Evolutionary conservation across 2,329 filamentous ascomycete species (phyloP), one percentile per base, ranked within the genome.

Genomic region (Colletotrichum coccodes): DNA sequence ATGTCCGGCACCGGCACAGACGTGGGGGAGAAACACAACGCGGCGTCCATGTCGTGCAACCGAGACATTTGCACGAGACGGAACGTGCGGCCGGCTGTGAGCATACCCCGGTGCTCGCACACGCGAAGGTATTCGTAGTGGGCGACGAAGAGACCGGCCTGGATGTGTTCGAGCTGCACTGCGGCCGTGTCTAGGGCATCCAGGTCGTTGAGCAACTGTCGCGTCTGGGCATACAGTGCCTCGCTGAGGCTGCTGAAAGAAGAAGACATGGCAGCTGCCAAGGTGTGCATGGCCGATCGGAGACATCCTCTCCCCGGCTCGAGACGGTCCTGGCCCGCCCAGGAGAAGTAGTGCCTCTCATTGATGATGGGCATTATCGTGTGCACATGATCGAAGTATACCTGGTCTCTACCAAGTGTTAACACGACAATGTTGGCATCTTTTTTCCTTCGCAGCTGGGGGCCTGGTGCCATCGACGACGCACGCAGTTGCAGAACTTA

Each of bases 321-420:
- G 18, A n/a, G 42, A 30, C 46, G 26, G 12, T 50, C 40, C 21
- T 52, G 21, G 28, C 28, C 26, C 30, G 23, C 40, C 58, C 58
- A 61, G 18, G 58, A n/a, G 32, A 61, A 61, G 36, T 61, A 61
- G 8, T 23, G 58, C 32, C 44, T 9, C 26, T 52, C 30, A 30
- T 61, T 40, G 14, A 61, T 61, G 26, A 61, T 61, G 12, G 70
- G 38, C 70, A 28, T n/a, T 8, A 49, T 8, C 71, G 72, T 50
- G 56, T 62, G 44, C 18, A 49, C 44, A 7, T 18, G 7, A 8
- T 49, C 44, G 18, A 49, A 49, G 26, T 49, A 49, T n/a, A 49
- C 7, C 7, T 7, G 7, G 18, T 49, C 44, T n/a, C 44, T 49
- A n/a, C 9, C 9, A n/a, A 28, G 18, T 8, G 7, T 28, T 49